phyloP scores from a whole-genome alignment of 768 basidiomycete genomes.

The Lactifluus volemus region DNA sequence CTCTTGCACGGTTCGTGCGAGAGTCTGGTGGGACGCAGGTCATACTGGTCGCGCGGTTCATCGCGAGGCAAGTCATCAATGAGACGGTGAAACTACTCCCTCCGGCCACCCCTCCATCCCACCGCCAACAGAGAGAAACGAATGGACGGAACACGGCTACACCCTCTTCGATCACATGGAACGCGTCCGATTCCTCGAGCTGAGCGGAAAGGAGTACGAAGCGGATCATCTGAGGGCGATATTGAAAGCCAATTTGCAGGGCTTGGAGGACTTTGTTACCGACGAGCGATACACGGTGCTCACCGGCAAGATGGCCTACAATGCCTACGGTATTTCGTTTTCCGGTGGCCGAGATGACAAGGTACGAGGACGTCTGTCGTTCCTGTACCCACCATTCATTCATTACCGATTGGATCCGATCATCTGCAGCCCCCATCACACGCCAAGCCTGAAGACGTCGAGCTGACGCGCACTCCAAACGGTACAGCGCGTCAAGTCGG shows the following conservation, averaged over 20 bases:
- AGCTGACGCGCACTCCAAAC: constrained; percentile 66
- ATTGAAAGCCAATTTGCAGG: constrained; percentile 54
- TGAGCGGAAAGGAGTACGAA: constrained; percentile 42
- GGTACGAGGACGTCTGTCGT: constrained; percentile 31
- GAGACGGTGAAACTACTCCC: constrained; percentile 52
- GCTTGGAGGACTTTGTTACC: constrained; percentile 61
- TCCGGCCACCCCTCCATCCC: constrained; percentile 15
- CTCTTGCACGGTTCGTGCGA: constrained; percentile 48
- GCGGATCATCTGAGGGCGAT: constrained; percentile 43
- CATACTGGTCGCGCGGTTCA: constrained; percentile 59
- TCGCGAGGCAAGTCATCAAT: constrained; percentile 59
- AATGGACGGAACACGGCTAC: constrained; percentile 44
- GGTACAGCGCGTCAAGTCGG: constrained; percentile 74
- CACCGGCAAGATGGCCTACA: constrained; percentile 67
- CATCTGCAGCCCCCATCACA: constrained; percentile 39
- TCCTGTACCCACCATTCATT: neutral
- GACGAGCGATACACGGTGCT: constrained; percentile 53
- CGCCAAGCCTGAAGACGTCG: constrained; percentile 58
- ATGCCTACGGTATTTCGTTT: constrained; percentile 65
- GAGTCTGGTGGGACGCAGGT: constrained; percentile 38
- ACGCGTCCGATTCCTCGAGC: constrained; percentile 57
- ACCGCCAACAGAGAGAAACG: constrained; percentile 8
- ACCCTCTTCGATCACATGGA: constrained; percentile 70
- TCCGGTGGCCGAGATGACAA: constrained; percentile 60
- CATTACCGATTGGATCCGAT: neutral